These are phyloP conservation scores for Moesziomyces globuligerus DNA, from an alignment of 1,284 basidiomycete genomes.

Conservation along the genomic window DNA sequence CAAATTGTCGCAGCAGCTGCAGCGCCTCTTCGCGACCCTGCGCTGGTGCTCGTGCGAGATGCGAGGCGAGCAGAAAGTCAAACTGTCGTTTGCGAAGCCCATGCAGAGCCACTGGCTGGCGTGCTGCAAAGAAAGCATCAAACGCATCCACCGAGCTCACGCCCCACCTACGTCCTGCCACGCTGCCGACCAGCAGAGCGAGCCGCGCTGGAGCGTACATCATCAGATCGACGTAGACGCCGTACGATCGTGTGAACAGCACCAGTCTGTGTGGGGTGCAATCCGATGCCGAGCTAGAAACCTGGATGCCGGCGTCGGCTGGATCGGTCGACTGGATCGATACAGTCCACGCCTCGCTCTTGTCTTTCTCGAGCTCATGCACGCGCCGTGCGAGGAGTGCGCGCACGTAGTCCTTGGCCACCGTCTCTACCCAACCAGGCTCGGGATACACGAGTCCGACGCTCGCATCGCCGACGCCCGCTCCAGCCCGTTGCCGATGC, in stretches of 20 bases:
- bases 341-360: constrained; percentile 13
- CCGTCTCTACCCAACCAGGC: constrained; percentile 15
- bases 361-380: constrained; percentile 7
- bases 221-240: constrained; percentile 73
- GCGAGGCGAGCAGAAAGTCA: constrained; percentile 40
- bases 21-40: constrained; percentile 67
- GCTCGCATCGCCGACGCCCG: neutral
- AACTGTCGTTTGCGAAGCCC: constrained; percentile 9
- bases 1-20: constrained; percentile 68
- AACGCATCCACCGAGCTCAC: constrained; percentile 68
- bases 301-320: constrained; percentile 12
- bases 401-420: constrained; percentile 18
- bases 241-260: constrained; percentile 72
- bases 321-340: constrained; percentile 24
- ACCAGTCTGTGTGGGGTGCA: constrained; percentile 3
- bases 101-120: neutral
- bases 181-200: constrained; percentile 68
- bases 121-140: constrained; percentile 67
- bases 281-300: neutral
- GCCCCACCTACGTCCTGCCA: constrained; percentile 64
- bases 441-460: constrained; percentile 30
- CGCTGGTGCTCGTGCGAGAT: constrained; percentile 4
- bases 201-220: constrained; percentile 69
- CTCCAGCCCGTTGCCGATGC: constrained; percentile 10
- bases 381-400: constrained; percentile 6